Evolutionary conservation across 768 basidiomycete genomes (phyloP).

Genomic region (Lactarius deliciosus): DNA sequence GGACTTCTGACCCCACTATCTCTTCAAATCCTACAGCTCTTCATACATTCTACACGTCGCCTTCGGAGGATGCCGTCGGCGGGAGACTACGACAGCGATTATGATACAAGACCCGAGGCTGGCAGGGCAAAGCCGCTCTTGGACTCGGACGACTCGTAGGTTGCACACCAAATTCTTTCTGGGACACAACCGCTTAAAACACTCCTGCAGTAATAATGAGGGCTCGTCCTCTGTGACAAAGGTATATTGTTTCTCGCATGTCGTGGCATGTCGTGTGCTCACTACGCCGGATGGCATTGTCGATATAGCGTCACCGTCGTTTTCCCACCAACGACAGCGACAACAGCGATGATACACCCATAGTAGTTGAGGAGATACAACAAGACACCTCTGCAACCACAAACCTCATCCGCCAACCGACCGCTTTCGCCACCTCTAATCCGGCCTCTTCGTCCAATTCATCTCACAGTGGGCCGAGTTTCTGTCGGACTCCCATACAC

Average conservation of each 20-base stretch:
- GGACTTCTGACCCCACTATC: background rate
- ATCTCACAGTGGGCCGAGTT: slow-evolving; percentile 11
- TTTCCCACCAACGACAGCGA: slow-evolving; percentile 12
- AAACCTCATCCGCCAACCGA: slow-evolving; percentile 20
- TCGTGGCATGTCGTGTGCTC: background rate
- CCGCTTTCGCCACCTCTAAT: slow-evolving; percentile 14
- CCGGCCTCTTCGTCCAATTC: background rate
- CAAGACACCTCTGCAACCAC: background rate
- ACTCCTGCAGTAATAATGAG: slow-evolving; percentile 12
- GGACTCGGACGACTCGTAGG: slow-evolving; percentile 28
- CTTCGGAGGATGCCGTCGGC: slow-evolving; percentile 13
- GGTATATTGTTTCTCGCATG: slow-evolving; percentile 2
- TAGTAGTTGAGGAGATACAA: background rate
- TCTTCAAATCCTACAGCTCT: background rate
- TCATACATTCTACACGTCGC: slow-evolving; percentile 1
- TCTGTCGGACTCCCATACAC: slow-evolving; percentile 12
- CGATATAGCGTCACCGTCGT: slow-evolving; percentile 3
- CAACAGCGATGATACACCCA: slow-evolving; percentile 11
- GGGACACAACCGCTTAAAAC: no score
- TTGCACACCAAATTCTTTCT: background rate
- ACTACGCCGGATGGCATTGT: background rate
- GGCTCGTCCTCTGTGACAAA: background rate
- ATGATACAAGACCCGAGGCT: slow-evolving; percentile 24
- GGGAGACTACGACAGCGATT: slow-evolving; percentile 24
- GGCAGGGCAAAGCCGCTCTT: slow-evolving; percentile 18